These are phyloP conservation scores for Alternaria arbusti DNA, from an alignment of 2,329 filamentous ascomycete species.

Conservation along the genomic window DNA sequence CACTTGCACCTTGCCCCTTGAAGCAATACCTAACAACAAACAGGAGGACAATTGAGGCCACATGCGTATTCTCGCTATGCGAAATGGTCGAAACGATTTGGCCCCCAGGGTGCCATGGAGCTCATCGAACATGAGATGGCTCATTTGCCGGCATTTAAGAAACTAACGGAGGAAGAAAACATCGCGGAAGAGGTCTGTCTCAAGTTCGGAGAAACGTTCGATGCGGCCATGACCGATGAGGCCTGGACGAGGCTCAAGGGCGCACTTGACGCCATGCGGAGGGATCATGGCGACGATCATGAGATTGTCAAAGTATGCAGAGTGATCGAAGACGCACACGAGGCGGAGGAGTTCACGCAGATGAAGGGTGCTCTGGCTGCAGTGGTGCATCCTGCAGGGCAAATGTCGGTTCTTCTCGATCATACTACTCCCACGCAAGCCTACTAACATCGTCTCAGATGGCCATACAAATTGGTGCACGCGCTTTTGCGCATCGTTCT, in stretches of 20 bases:
- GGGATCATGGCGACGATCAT: constrained; percentile 12
- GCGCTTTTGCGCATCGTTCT: constrained; percentile 15
- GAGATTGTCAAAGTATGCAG: constrained; percentile 13
- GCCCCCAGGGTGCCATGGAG: constrained; percentile 15
- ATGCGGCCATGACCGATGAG: constrained; percentile 21
- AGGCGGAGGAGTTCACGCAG: constrained; percentile 15
- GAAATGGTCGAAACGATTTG: constrained; percentile 13
- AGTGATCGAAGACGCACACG: background rate
- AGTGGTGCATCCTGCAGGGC: constrained; percentile 12
- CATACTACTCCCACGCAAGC: background rate
- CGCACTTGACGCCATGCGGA: constrained; percentile 13
- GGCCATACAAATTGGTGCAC: constrained; percentile 20
- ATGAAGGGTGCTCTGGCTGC: constrained; percentile 16
- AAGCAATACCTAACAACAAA: background rate
- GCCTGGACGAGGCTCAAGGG: constrained; percentile 16
- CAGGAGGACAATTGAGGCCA: constrained; percentile 19
- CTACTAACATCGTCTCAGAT: constrained; percentile 3
- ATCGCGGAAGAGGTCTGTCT: constrained; percentile 16
- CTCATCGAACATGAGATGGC: constrained; percentile 17
- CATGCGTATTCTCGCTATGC: constrained; percentile 19
- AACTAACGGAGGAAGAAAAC: constrained; percentile 10
- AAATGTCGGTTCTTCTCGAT: constrained; percentile 6
- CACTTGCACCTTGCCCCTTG: background rate
- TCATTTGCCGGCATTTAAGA: constrained; percentile 12
- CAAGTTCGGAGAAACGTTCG: constrained; percentile 19